phyloP scores from a whole-genome alignment of 2,329 filamentous ascomycete genomes.

The Fusarium sp. region DNA sequence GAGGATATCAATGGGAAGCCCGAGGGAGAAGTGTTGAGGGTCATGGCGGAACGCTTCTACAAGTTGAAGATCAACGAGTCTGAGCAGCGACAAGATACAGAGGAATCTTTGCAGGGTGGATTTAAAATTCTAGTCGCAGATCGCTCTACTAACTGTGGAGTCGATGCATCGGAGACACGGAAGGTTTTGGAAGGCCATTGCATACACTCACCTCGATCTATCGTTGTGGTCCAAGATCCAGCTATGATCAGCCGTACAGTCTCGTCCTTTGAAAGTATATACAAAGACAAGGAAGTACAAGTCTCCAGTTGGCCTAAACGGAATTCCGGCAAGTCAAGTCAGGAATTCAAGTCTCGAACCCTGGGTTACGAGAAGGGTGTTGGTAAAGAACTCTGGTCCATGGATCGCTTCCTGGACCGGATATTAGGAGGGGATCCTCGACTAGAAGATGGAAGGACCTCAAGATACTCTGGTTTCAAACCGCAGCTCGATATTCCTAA shows the following conservation, averaged over 20 bases:
- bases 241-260: conserved; percentile 23
- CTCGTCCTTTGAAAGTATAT: neutral
- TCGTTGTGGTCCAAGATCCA: conserved; percentile 24
- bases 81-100: neutral
- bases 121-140: neutral
- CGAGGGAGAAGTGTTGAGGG: conserved; percentile 19
- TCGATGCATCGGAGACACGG: conserved; percentile 1
- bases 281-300: accelerated
- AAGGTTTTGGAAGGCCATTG: accelerated
- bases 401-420: conserved; percentile 21
- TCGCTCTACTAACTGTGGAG: conserved; percentile 2
- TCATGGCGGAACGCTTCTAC: conserved; percentile 18
- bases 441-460: accelerated
- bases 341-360: accelerated
- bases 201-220: neutral
- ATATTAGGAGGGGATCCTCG: neutral
- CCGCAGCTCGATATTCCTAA: conserved; percentile 6
- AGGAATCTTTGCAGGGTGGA: accelerated
- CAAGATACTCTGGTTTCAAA: neutral
- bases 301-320: conserved; percentile 13
- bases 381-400: conserved; percentile 19
- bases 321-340: accelerated
- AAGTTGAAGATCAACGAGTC: neutral
- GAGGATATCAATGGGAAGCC: neutral
- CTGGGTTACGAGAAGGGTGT: accelerated